A percentile compares a stretch with the other conserved stretches of the same genome.
phyloP scores from a whole-genome alignment of 805 yeast genomes.

The Torulaspora quercuum region DNA sequence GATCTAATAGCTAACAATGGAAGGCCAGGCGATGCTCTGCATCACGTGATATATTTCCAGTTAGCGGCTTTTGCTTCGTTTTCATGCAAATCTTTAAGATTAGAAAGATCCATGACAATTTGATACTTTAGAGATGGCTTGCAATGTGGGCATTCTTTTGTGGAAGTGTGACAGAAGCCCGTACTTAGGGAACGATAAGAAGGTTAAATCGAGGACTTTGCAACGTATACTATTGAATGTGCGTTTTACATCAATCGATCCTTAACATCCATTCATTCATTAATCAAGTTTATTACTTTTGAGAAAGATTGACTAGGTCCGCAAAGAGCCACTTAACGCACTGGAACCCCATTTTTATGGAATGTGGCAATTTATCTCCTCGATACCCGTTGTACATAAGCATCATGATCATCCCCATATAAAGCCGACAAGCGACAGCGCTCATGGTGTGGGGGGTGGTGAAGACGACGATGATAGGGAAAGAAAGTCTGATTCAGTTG shows the following conservation, averaged over 20 bases:
- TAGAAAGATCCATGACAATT: no score
- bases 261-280: constrained; percentile 5
- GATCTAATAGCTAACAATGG: no score
- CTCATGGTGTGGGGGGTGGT: constrained; percentile 15
- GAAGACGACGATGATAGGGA: constrained; percentile 7
- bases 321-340: not conserved
- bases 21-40: no score
- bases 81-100: no score
- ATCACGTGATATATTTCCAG: no score
- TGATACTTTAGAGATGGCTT: no score
- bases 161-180: no score
- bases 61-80: no score
- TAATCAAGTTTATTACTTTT: not conserved
- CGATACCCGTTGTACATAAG: constrained; percentile 24
- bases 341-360: constrained; percentile 3
- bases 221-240: no score
- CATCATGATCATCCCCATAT: constrained; percentile 12
- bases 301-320: not conserved
- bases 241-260: constrained; percentile 1
- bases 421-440: constrained; percentile 4
- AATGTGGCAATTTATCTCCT: constrained; percentile 26
- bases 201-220: no score
- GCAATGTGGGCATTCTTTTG: no score
- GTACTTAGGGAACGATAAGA: no score
- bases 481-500: not conserved